phyloP scores from a whole-genome alignment of 805 yeast species.

The Candida ulmi region DNA sequence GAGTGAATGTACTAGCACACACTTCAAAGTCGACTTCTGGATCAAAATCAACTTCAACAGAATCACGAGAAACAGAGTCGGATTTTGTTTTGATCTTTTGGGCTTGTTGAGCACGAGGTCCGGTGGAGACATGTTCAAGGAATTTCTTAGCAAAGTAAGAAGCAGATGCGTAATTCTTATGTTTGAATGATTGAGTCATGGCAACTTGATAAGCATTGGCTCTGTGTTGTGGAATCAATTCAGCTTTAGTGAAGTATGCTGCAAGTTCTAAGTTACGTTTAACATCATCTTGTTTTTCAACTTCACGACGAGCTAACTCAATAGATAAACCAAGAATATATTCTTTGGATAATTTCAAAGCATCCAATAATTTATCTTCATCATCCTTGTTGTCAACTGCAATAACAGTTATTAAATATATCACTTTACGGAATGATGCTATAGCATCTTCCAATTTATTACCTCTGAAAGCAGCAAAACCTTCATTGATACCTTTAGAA shows the following conservation, averaged over 20 bases:
- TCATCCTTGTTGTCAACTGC: conserved; percentile 72
- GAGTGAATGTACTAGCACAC: conserved; percentile 83
- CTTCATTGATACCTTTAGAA: conserved; percentile 55
- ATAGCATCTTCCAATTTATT: conserved; percentile 83
- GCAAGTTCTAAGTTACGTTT: conserved; percentile 92
- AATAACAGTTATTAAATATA: conserved; percentile 67
- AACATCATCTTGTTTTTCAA: conserved; percentile 56
- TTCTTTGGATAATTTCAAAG: conserved; percentile 73
- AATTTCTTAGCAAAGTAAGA: conserved; percentile 85
- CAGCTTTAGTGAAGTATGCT: conserved; percentile 86
- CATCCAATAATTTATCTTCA: conserved; percentile 66
- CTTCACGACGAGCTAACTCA: conserved; percentile 80
- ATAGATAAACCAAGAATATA: conserved; percentile 90
- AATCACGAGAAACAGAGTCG: conserved; percentile 78
- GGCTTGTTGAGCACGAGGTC: conserved; percentile 87
- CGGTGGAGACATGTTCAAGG: conserved; percentile 60
- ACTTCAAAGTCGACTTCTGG: conserved; percentile 87
- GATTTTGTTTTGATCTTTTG: conserved; percentile 74
- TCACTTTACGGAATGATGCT: conserved; percentile 67
- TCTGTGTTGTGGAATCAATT: conserved; percentile 77
- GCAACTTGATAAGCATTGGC: conserved; percentile 91
- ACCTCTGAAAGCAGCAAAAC: conserved; percentile 76
- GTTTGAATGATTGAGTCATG: conserved; percentile 84
- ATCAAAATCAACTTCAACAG: conserved; percentile 86
- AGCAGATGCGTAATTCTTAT: conserved; percentile 84